These are phyloP conservation scores for Monilinia vaccinii-corymbosi DNA, from an alignment of 2,329 filamentous ascomycete species.

Conservation along the genomic window DNA sequence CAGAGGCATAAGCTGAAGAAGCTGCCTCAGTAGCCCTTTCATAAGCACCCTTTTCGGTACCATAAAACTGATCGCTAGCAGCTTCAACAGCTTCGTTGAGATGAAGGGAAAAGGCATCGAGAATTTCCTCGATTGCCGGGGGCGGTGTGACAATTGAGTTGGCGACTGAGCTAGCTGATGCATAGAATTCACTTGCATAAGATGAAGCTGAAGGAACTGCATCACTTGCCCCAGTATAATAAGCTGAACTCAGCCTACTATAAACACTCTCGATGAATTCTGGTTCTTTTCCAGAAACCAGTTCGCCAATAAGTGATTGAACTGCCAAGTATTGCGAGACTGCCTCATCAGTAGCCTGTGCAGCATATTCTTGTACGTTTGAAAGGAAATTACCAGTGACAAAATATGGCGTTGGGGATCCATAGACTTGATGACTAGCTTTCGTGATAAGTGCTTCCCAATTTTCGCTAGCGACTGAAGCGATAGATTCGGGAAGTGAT, in stretches of 20 bases:
- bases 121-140: slow-evolving; percentile 46
- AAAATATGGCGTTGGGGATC: slow-evolving; percentile 27
- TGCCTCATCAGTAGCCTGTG: slow-evolving; percentile 52
- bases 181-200: slow-evolving; percentile 39
- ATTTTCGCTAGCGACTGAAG: slow-evolving; percentile 37
- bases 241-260: slow-evolving; percentile 60
- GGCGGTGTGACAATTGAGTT: slow-evolving; percentile 46
- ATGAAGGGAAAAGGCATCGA: slow-evolving; percentile 47
- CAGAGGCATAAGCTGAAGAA: slow-evolving; percentile 42
- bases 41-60: slow-evolving; percentile 41
- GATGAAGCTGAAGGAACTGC: slow-evolving; percentile 41
- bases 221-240: slow-evolving; percentile 50
- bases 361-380: slow-evolving; percentile 48
- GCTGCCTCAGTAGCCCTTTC: slow-evolving; percentile 46
- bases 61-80: slow-evolving; percentile 48
- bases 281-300: slow-evolving; percentile 68
- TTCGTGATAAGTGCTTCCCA: slow-evolving; percentile 29
- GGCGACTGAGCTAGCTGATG: slow-evolving; percentile 36
- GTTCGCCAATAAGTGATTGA: slow-evolving; percentile 64
- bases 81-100: slow-evolving; percentile 50
- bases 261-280: slow-evolving; percentile 76
- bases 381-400: slow-evolving; percentile 35
- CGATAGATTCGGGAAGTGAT: slow-evolving; percentile 42
- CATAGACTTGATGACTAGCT: slow-evolving; percentile 28
- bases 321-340: slow-evolving; percentile 60